Conservation (phyloP, 768 basidiomycete species). For the Phylloporus scabripes region DNA sequence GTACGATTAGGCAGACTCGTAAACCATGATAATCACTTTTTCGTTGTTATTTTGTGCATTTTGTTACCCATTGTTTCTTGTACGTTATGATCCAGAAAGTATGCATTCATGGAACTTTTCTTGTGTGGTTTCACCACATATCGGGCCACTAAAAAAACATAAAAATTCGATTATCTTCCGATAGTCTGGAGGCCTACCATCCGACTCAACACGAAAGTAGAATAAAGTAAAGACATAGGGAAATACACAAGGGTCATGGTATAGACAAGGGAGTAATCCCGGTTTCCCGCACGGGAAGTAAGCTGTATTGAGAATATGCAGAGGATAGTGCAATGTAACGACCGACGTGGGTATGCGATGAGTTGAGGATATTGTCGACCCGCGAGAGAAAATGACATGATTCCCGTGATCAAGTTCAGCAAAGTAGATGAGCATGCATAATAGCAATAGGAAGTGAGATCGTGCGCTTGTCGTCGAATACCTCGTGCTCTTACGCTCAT, state of each 20-base stretch:
- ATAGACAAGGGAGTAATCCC: slow-evolving; percentile 25
- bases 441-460: slow-evolving; percentile 30
- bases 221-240: slow-evolving; percentile 27
- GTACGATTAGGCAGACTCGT: slow-evolving; percentile 21
- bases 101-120: background rate
- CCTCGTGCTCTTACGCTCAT: slow-evolving; percentile 17
- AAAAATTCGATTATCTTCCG: slow-evolving; percentile 24
- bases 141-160: background rate
- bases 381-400: slow-evolving; percentile 26
- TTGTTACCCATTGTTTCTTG: background rate
- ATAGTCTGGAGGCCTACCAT: slow-evolving; percentile 6
- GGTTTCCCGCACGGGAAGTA: slow-evolving; percentile 4
- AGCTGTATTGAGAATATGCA: slow-evolving; percentile 10
- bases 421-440: slow-evolving; percentile 30
- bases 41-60: slow-evolving; percentile 9
- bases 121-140: background rate
- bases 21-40: background rate
- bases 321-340: slow-evolving; percentile 20
- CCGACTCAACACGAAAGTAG: slow-evolving; percentile 16
- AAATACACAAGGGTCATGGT: slow-evolving; percentile 27
- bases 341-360: slow-evolving; percentile 27
- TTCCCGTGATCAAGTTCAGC: slow-evolving; percentile 29
- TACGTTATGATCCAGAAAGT: no score
- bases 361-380: slow-evolving; percentile 27
- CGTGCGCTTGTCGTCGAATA: slow-evolving; percentile 30